Evolutionary conservation across 2,329 filamentous ascomycete species (phyloP), one percentile per base, ranked within the genome.

Genomic region (Apiospora phragmitis): DNA sequence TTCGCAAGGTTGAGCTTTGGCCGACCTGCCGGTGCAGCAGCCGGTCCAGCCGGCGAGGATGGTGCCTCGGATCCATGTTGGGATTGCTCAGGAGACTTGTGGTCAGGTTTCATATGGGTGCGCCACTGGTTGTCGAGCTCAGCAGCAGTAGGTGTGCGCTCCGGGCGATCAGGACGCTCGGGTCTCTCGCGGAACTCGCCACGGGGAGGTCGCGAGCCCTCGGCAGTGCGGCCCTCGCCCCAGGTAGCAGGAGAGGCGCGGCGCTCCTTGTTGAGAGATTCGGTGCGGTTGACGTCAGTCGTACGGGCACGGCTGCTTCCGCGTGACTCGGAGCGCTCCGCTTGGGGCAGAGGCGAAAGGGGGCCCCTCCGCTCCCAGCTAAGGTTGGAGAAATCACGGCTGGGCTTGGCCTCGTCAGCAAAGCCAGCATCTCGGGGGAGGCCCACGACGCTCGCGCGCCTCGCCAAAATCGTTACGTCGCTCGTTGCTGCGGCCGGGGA

Each of bases 81-180:
- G 11, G 55, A 62, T n/a, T 62, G 55, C 49, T 87, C 88, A 29
- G 91, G 88, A 16, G 92, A 90, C 80, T 90, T 89, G 67, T 82
- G 83, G 77, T 97, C 95, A n/a, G 95, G 94, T 75, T 91, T 92
- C 95, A 98, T 98, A 82, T 89, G 93, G 75, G 88, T 87, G 77
- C 96, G 92, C 96, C 96, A 99, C 83, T 97, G 91, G 83, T 91
- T 97, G 80, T 98, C 96, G 79, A 93, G 90, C 72, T 99, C 96
- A 67, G 96, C 93, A 51, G 96, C 96, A 70, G 93, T 98, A 29
- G 93, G 93, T 68, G 87, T 87, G 76, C 93, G 89, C 79, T 94
- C 92, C 21, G 85, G 81, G 70, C 84, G 83, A 68, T 87, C 87
- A 21, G 70, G 70, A 73, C 90, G 85, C 72, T 91, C 90, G 38